Conservation (phyloP, 75 land plant species). For the Pinus albicaulis region DNA sequence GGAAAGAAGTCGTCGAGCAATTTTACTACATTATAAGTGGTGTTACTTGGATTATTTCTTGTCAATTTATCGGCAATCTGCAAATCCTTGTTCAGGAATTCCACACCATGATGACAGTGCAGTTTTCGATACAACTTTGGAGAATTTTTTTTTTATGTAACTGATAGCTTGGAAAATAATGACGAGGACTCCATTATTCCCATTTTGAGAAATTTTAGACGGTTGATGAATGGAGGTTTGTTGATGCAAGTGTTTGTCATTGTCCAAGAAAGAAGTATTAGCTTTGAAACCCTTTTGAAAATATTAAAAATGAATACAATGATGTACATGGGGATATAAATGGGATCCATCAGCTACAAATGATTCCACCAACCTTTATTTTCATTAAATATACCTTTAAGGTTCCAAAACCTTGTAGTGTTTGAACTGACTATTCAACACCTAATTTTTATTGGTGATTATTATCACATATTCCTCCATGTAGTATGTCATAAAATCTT, state of each 20-base stretch:
- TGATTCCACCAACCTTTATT: too few relatives aligned
- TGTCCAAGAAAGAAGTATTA: background rate
- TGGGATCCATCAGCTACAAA: too few relatives aligned
- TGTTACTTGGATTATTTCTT: conserved; percentile 69
- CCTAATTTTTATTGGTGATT: too few relatives aligned
- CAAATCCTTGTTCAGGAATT: background rate
- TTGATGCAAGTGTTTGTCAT: conserved; percentile 7
- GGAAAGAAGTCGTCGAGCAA: conserved; percentile 62
- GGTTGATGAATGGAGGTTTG: conserved; percentile 36
- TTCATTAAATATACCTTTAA: too few relatives aligned
- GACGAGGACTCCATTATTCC: conserved; percentile 79
- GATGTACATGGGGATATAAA: too few relatives aligned
- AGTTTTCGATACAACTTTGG: conserved; percentile 44
- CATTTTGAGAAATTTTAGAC: conserved; percentile 74
- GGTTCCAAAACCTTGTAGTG: too few relatives aligned
- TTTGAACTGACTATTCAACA: too few relatives aligned
- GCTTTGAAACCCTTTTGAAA: too few relatives aligned
- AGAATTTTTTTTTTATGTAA: conserved; percentile 43
- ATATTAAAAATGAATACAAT: too few relatives aligned
- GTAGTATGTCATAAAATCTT: too few relatives aligned
- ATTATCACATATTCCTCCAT: too few relatives aligned
- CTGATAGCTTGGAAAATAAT: conserved; percentile 88
- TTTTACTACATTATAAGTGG: conserved; percentile 88
- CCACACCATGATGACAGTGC: conserved; percentile 8
- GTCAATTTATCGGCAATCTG: conserved; percentile 41